These are phyloP conservation scores for Herpotrichia juniperi DNA, from an alignment of 2,329 filamentous ascomycete species.

Conservation along the genomic window DNA sequence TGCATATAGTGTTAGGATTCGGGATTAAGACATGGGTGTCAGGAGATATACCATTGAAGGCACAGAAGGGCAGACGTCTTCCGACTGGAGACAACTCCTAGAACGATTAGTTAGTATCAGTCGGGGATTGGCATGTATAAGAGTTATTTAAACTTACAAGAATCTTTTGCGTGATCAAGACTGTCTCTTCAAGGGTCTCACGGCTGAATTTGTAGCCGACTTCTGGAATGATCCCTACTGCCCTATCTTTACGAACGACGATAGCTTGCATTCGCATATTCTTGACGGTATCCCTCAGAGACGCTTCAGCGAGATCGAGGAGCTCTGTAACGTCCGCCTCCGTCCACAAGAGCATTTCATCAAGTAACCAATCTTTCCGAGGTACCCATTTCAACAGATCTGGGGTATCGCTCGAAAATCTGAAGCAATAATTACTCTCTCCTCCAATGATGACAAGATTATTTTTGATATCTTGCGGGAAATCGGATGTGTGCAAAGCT, in stretches of 20 bases:
- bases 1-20: slow-evolving; percentile 32
- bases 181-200: slow-evolving; percentile 93
- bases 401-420: slow-evolving; percentile 69
- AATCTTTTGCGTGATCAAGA: slow-evolving; percentile 90
- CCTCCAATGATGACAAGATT: slow-evolving; percentile 92
- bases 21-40: neutral
- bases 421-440: slow-evolving; percentile 94
- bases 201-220: slow-evolving; percentile 73
- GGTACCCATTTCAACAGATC: slow-evolving; percentile 72
- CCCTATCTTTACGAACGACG: slow-evolving; percentile 84
- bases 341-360: slow-evolving; percentile 78
- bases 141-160: slow-evolving; percentile 52
- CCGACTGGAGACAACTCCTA: slow-evolving; percentile 76
- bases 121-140: neutral
- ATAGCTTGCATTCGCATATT: slow-evolving; percentile 80
- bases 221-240: slow-evolving; percentile 60
- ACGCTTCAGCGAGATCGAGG: slow-evolving; percentile 87
- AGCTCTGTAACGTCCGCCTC: slow-evolving; percentile 77
- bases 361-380: slow-evolving; percentile 70
- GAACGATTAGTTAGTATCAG: neutral
- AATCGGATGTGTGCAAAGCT: slow-evolving; percentile 69
- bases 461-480: slow-evolving; percentile 72
- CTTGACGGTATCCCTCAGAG: slow-evolving; percentile 79
- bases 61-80: slow-evolving; percentile 81
- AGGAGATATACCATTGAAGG: slow-evolving; percentile 77